Evolutionary conservation across 2,329 filamentous ascomycete species (phyloP), one percentile per base, ranked within the genome.

Genomic region (Xylaria multiplex): DNA sequence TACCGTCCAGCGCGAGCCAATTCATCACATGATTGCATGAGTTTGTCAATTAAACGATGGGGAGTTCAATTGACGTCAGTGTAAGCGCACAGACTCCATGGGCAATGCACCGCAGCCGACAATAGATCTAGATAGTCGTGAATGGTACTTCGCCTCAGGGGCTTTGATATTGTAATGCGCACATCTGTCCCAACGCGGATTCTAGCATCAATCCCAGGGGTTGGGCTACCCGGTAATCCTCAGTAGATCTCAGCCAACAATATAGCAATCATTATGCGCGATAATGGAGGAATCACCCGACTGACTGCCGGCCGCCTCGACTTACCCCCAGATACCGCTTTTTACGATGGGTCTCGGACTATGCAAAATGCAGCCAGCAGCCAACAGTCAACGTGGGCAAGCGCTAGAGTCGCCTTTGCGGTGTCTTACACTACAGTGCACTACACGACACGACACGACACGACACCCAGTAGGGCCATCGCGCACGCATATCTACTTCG

Each of bases 241-340:
- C 65, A 69, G 64, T 52, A 67, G 70, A 70, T 70, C 68, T 61
- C 67, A 69, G 61, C 57, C 61, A 68, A 66, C 53, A 68, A 59
- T 42, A 59, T 48, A 43, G 37, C 27, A 62, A 59, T 59, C 62
- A 65, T 59, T 62, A 66, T 66, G 64, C 57, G 64, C 50, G 58
- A 59, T 65, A 62, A 63, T 57, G 30, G 53, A 57, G 54, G 52
- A 66, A 62, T 65, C 59, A 68, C 63, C 55, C 61, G 69, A 69
- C 67, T 74, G 72, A 69, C 67, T 75, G 72, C 72, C 69, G 69
- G 71, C 68, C 72, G 74, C 74, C 72, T 75, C 65, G 64, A 74
- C 66, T 67, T 75, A 67, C 72, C 71, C 53, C 66, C 59, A 64
- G 70, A 59, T 61, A 53, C 43, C 62, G 63, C 50, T 35, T 61